A percentile compares a stretch with the other conserved stretches of the same genome.
These are phyloP conservation scores for Nicotiana attenuata DNA, from an alignment of 257 asterid species.

Conservation along the genomic window DNA sequence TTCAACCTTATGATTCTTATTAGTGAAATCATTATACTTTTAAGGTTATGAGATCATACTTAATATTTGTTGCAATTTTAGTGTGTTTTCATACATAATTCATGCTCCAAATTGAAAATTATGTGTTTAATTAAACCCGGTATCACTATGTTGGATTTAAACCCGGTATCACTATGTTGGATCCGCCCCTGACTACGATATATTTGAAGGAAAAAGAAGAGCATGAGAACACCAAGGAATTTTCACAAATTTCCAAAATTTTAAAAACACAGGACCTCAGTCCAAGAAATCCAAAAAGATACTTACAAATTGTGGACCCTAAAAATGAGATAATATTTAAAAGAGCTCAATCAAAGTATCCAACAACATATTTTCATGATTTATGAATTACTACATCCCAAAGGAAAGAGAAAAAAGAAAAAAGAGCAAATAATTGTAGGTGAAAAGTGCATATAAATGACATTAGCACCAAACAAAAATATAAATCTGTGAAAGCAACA, in stretches of 20 bases:
- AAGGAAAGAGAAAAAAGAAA: no score
- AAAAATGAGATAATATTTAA: neutral
- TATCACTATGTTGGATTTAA: rapidly evolving
- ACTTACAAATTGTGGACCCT: neutral
- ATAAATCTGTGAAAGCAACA: conserved; percentile 18
- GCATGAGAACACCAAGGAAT: neutral
- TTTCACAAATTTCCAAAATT: neutral
- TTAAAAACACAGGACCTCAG: neutral
- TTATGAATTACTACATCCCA: neutral
- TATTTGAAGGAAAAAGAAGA: no score
- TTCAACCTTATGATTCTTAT: no score
- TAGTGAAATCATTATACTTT: no score
- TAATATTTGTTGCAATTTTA: no score
- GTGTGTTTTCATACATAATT: no score
- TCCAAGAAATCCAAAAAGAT: neutral
- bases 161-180: rapidly evolving
- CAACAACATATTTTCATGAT: neutral
- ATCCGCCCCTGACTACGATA: no score
- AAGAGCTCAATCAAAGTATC: neutral
- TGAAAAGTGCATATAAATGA: conserved; percentile 7
- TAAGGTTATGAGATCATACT: no score
- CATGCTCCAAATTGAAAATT: no score
- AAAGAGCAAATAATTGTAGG: neutral
- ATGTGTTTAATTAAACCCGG: rapidly evolving
- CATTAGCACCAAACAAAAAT: conserved; percentile 11